Evolutionary conservation across 805 yeast species (phyloP), one percentile per base, ranked within the genome.

Genomic region (Suhomyces sp.): DNA sequence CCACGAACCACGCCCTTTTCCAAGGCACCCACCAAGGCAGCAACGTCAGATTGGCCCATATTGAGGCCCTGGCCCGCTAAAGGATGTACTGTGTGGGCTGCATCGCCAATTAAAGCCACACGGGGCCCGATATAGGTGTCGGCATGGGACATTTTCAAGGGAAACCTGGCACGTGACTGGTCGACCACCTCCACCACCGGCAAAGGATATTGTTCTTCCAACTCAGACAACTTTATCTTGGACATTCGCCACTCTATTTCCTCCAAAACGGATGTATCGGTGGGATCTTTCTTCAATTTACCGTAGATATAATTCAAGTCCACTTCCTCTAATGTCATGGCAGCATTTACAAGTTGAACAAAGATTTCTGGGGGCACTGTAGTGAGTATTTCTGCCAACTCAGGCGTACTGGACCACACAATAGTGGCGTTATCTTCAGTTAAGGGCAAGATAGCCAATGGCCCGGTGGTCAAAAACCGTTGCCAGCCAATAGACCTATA

Each of bases 51-150:
- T 67, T 92, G 97, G 19, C 99, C 99, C 97, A 93, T 91, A 68
- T 94, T 94, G 51, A 94, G 79, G 22, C 99, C 99, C 70, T 94
- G 99, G 8, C 99, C 99, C 3, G 97, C 97, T 53, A 94, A 76
- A 2, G 99, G 99, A 66, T 94, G 98, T 1, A 97, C 89, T 0
- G 97, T 87, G 61, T 94, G 99, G 0, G 98, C 98, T 1, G 99
- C 98, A 69, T 94, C 99, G 22, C 99, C 99, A 8, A 93, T 88
- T n/a, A 94, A 72, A 0, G 97, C 98, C 27, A 93, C 79, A 58
- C 98, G 77, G 3, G 88, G 92, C 2, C 83, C 83, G 17, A 89
- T 83, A 65, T 94, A 94, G 1, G 87, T 81, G 62, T 94, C 98
- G 2, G 97, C 96, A 64, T 94, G 97, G 19, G 91, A 84, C 73